Base-by-base conservation (phyloP, 2,329 filamentous ascomycete genomes). In the Xylariaceae sp. region DNA sequence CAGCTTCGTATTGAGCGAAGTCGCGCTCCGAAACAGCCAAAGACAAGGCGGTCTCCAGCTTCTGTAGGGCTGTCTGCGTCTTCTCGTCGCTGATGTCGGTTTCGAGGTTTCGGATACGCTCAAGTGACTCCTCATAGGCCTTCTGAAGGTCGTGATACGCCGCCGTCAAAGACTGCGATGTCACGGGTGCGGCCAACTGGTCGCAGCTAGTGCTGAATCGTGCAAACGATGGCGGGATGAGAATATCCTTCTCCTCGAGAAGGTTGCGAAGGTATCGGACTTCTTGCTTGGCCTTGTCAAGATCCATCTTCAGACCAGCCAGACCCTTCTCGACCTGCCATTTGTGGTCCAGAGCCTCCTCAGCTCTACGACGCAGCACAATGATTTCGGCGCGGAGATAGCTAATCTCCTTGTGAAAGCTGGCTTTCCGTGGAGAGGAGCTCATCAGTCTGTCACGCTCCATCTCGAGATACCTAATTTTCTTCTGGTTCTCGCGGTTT, bases 281-380 rank as follows among this genome's bases (percentile, higher is more conserved):
- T 76, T 99, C 94, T 72, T 94, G 89, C 73, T 97, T 91, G 30
- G 94, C 92, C 63, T 92, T 89, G 74, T 97, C 94, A 48, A 99
- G 84, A 71, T 97, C 93, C 89, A 96, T 97, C 77, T 96, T 96
- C 58, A 97, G 77, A 57, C 92, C 91, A 55, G 85, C 83, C 1
- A 97, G 78, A 15, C 91, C 91, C 75, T 95, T 95, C 75, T 97
- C 93, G 62, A 92, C 93, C 71, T 95, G 89, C 88, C 90, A 97
- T 75, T 97, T 97, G 69, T 96, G 90, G 70, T 96, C 91, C 11
- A 97, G 82, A 13, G 93, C 93, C 64, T 97, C 93, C 68, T 99
- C 93, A 35, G 93, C 93, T 56, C 94, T 86, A 62, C 88, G 88
- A 49, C 94, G 87, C 58, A 99, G 81, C 13, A 88, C 83, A 55